Percentiles rank a stretch among this genome's conserved stretches.
These are phyloP conservation scores for Bonia amplexicaulis DNA, from an alignment of 176 grass and related monocot genomes.

Conservation along the genomic window DNA sequence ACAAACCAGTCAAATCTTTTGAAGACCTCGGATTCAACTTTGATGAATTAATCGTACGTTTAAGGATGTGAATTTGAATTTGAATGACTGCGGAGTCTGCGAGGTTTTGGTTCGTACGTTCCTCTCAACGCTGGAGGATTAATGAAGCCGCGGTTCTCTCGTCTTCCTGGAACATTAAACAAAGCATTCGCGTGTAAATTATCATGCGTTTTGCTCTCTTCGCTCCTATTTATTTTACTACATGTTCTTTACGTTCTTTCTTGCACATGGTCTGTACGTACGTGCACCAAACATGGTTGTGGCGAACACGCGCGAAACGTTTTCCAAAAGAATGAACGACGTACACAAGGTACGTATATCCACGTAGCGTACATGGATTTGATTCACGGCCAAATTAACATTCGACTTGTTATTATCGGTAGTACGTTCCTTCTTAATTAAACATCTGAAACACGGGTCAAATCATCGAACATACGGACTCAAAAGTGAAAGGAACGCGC, in stretches of 20 bases:
- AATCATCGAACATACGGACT: neutral
- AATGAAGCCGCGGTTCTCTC: too few species aligned
- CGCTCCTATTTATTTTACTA: neutral
- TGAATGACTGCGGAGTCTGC: too few species aligned
- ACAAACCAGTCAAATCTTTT: neutral
- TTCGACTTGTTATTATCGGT: too few species aligned
- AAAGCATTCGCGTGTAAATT: too few species aligned
- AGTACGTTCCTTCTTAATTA: too few species aligned
- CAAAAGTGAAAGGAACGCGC: neutral
- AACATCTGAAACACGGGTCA: neutral
- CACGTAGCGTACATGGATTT: neutral
- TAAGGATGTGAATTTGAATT: too few species aligned
- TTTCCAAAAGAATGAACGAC: neutral
- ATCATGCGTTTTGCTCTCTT: neutral
- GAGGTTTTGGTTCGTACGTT: too few species aligned
- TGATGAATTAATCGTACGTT: neutral
- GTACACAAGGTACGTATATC: neutral
- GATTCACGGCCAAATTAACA: neutral
- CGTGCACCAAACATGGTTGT: neutral
- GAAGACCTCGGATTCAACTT: neutral
- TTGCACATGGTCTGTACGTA: neutral
- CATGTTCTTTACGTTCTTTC: neutral
- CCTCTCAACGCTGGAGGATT: too few species aligned
- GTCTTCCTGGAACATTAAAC: too few species aligned
- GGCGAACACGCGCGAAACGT: neutral